A percentile compares a stretch with the other conserved stretches of the same genome.
phyloP scores from a whole-genome alignment of 139 green algal genomes.

The Chlorella vulgaris region DNA sequence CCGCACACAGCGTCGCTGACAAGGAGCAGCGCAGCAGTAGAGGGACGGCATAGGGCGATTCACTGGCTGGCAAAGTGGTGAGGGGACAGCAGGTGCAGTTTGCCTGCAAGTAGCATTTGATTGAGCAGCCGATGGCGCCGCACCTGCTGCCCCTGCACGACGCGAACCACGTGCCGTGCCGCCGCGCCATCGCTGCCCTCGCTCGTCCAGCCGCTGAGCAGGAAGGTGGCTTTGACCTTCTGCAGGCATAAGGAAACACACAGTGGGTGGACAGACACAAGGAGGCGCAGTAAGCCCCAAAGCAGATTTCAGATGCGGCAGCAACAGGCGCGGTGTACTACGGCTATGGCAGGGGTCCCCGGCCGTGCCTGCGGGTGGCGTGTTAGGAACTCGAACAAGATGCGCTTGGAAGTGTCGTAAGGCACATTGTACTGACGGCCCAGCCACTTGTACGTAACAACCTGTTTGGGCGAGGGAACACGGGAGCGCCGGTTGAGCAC shows the following conservation, averaged over 20 bases:
- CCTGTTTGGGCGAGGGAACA: no score
- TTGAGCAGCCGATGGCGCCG: no score
- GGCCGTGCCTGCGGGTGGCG: conserved; percentile 35
- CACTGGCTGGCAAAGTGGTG: background rate
- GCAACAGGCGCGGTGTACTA: no score
- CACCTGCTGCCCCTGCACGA: conserved; percentile 38
- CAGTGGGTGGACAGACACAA: background rate
- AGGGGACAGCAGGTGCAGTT: background rate
- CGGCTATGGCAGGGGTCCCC: no score
- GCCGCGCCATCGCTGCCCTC: background rate
- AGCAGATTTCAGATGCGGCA: no score
- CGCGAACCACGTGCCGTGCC: conserved; percentile 27
- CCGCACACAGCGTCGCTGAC: no score
- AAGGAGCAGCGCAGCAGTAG: background rate
- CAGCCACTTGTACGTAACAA: conserved; percentile 62
- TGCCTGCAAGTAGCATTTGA: background rate
- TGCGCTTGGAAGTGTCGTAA: conserved; percentile 49
- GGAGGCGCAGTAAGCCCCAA: background rate
- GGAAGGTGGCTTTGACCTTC: conserved; percentile 56
- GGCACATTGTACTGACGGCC: conserved; percentile 46
- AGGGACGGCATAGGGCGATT: background rate
- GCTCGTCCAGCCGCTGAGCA: conserved; percentile 54
- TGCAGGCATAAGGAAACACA: conserved; percentile 4
- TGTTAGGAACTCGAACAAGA: conserved; percentile 47
- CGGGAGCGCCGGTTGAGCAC: no score